Conservation (phyloP, 1,284 basidiomycete species). For the Schizophyllum commune region DNA sequence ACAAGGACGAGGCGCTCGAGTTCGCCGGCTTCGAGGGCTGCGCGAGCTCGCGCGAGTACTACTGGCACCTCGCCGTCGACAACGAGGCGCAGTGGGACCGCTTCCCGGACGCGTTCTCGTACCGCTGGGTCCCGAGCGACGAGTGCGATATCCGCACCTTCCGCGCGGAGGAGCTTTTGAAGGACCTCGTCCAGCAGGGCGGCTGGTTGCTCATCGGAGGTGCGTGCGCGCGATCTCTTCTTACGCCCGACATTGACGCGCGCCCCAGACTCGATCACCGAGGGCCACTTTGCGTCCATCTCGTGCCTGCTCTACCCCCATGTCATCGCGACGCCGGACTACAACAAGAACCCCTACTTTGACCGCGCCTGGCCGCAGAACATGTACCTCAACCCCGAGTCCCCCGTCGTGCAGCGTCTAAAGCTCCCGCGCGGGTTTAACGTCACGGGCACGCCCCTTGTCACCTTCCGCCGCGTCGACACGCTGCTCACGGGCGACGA, state of each 20-base stretch:
- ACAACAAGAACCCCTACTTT: conserved; percentile 41
- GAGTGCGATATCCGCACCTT: conserved; percentile 35
- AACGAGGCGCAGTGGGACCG: conserved; percentile 36
- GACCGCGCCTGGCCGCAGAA: conserved; percentile 60
- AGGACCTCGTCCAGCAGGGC: conserved; percentile 54
- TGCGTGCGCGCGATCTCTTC: conserved; percentile 20
- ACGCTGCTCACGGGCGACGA: conserved; percentile 45
- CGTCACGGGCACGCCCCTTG: conserved; percentile 48
- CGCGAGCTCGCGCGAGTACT: conserved; percentile 50
- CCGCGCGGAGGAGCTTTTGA: conserved; percentile 34
- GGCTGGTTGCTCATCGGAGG: conserved; percentile 61
- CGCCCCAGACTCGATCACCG: conserved; percentile 50
- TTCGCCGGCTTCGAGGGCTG: conserved; percentile 53
- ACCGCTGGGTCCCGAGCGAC: conserved; percentile 41
- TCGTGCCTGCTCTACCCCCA: conserved; percentile 60
- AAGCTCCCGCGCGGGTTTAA: conserved; percentile 44
- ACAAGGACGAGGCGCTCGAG: conserved; percentile 33
- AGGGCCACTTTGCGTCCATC: conserved; percentile 65
- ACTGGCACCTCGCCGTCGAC: conserved; percentile 54
- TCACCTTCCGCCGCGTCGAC: conserved; percentile 57
- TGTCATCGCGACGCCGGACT: conserved; percentile 55
- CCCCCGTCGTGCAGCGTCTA: conserved; percentile 36
- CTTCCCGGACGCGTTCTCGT: conserved; percentile 44
- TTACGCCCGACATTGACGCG: neutral
- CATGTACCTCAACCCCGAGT: conserved; percentile 48